Percentiles rank a stretch among this genome's conserved stretches.
Evolutionary conservation across 2,329 filamentous ascomycete species (phyloP).

Genomic region (Botrytis byssoidea): DNA sequence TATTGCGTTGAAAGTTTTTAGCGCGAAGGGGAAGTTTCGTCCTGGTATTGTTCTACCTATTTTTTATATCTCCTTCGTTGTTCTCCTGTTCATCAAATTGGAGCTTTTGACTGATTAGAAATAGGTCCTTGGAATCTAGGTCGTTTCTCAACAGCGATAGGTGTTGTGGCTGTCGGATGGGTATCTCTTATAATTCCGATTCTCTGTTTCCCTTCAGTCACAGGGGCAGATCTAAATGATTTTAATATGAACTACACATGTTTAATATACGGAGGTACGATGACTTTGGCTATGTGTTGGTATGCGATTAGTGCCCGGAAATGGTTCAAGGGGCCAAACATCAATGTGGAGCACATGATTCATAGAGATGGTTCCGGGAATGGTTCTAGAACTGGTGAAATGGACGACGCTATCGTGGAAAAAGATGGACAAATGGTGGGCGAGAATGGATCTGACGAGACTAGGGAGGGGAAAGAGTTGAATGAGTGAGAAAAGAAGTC

Average conservation of each 20-base stretch:
- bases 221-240: conserved; percentile 51
- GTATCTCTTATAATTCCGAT: conserved; percentile 67
- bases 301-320: conserved; percentile 62
- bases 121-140: conserved; percentile 63
- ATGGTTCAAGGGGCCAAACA: conserved; percentile 70
- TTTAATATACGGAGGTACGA: conserved; percentile 63
- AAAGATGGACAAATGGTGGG: too few relatives aligned
- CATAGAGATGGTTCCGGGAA: not conserved
- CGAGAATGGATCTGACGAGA: too few relatives aligned
- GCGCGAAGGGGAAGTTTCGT: conserved; percentile 62
- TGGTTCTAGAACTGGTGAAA: not conserved
- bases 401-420: accelerated
- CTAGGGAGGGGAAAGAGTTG: not conserved
- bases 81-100: not conserved
- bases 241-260: conserved; percentile 66
- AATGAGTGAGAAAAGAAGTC: not conserved
- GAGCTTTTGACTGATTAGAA: not conserved
- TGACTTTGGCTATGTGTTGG: conserved; percentile 59
- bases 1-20: conserved; percentile 57
- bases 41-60: conserved; percentile 45
- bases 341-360: conserved; percentile 54
- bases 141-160: conserved; percentile 55
- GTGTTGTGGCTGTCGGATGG: conserved; percentile 56
- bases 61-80: not conserved
- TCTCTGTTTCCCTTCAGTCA: conserved; percentile 61